Base-by-base conservation (phyloP, 23 red algal species). In the Gracilaria caudata region DNA sequence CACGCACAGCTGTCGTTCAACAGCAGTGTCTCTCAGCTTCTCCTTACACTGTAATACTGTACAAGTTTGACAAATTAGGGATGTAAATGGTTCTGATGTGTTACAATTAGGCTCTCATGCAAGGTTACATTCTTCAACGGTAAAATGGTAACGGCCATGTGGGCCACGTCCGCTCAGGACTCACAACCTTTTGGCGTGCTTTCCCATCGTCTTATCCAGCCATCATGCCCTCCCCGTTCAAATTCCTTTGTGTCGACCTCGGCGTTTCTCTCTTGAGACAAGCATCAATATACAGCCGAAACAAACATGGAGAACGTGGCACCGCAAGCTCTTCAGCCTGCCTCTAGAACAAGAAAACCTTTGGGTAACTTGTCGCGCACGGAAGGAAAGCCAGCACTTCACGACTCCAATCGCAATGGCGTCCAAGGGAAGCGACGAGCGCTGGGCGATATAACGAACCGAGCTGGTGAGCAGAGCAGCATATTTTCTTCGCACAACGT, bases 361-460 rank as follows among this genome's bases (percentile, higher is more conserved):
- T 49, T 75, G 10, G 70, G 40, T 30, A 29, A 49, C 16, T 21
- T 38, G n/a, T 47, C 70, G 19, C 39, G 37, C 0, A 1, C 3
- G 0, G 70, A 75, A 25, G 70, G 70, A 45, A 75, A 75, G 43
- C 39, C 28, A 45, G 70, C 43, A 14, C 43, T 75, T 3, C 70
- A 49, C 16, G 40, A 47, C 49, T 75, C 40, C n/a, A 75, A 75
- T 29, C 70, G 38, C 40, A 75, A 26, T 21, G 39, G 23, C 6
- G 28, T 24, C n/a, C 43, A 43, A 43, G 70, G 38, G 16, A 80
- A 61, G 56, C 82, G 82, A 26, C 65, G 64, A 3, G 82, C 82
- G 13, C 51, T 86, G 44, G 82, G 82, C 23, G 82, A 86, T 28
- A 86, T 86, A 4, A 86, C 82, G 20, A 86, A 86, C 26, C 4